These are phyloP conservation scores for Citeromyces hawaiiensis DNA, from an alignment of 1,139 yeast genomes.

Conservation along the genomic window DNA sequence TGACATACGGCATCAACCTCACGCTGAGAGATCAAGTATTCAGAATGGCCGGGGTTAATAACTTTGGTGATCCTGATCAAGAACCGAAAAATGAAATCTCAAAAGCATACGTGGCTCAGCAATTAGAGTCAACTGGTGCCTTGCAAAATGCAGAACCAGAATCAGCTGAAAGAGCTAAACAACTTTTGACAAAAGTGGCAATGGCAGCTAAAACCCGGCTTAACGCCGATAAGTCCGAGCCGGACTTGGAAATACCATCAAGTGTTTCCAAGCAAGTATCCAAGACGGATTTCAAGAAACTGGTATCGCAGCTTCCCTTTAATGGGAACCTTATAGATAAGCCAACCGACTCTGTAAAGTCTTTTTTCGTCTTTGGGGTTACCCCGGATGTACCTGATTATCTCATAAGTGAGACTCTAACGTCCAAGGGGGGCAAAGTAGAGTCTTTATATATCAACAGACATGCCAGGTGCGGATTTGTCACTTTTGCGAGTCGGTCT, in stretches of 20 bases:
- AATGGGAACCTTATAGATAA: conserved; percentile 38
- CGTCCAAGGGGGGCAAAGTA: conserved; percentile 26
- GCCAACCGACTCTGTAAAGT: conserved; percentile 24
- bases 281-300: conserved; percentile 30
- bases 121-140: conserved; percentile 21
- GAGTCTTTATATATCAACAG: conserved; percentile 41
- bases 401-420: conserved; percentile 34
- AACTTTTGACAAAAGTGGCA: conserved; percentile 10
- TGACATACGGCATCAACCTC: conserved; percentile 67
- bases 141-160: conserved; percentile 10
- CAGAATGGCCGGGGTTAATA: conserved; percentile 52
- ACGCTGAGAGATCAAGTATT: conserved; percentile 73
- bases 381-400: conserved; percentile 56
- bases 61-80: conserved; percentile 18
- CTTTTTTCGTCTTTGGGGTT: conserved; percentile 66
- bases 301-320: conserved; percentile 45
- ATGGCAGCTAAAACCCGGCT: conserved; percentile 3
- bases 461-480: conserved; percentile 52
- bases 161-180: conserved; percentile 17
- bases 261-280: conserved; percentile 5
- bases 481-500: conserved; percentile 33
- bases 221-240: conserved; percentile 1
- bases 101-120: conserved; percentile 37
- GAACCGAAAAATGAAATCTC: conserved; percentile 32
- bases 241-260: not conserved